A percentile compares a stretch with the other conserved stretches of the same genome.
These are phyloP conservation scores for Ceratocystis variospora DNA, from an alignment of 2,329 filamentous ascomycete genomes.

Conservation along the genomic window DNA sequence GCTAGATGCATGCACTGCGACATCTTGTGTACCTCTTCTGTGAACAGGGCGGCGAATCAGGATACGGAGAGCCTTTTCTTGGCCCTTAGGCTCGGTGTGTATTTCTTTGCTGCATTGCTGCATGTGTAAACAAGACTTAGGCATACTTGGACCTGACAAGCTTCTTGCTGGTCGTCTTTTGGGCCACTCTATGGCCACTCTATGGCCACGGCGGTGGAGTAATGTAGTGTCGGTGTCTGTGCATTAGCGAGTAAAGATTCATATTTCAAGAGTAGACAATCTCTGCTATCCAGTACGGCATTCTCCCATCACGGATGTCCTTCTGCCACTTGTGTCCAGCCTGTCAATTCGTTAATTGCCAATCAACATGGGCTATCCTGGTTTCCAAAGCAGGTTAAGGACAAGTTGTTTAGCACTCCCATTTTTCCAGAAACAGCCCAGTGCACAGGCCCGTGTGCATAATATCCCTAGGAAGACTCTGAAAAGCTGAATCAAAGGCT, in stretches of 20 bases:
- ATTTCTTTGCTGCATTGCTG: not conserved
- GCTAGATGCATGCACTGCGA: not conserved
- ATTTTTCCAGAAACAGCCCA: not conserved
- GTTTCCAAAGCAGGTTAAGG: not conserved
- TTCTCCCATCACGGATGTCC: not conserved
- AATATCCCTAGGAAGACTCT: not conserved
- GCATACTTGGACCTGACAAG: not conserved
- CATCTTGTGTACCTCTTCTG: not conserved
- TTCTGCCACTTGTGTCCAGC: not conserved
- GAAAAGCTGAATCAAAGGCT: not conserved
- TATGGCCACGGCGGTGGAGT: not conserved
- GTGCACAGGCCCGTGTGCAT: not conserved
- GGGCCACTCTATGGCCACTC: not conserved
- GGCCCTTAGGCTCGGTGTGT: not conserved
- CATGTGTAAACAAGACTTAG: not conserved
- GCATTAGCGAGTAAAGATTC: not conserved
- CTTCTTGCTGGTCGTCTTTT: not conserved
- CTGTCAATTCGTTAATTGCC: not conserved
- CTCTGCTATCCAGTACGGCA: not conserved
- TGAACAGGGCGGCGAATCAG: slow-evolving; percentile 3
- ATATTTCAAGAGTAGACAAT: not conserved
- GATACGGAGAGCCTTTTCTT: not conserved
- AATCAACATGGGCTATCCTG: not conserved
- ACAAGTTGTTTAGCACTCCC: not conserved
- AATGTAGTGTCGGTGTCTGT: not conserved